A percentile compares a stretch with the other conserved stretches of the same genome.
phyloP scores from a whole-genome alignment of 1,284 basidiomycete genomes.

The Moesziomyces sp. region DNA sequence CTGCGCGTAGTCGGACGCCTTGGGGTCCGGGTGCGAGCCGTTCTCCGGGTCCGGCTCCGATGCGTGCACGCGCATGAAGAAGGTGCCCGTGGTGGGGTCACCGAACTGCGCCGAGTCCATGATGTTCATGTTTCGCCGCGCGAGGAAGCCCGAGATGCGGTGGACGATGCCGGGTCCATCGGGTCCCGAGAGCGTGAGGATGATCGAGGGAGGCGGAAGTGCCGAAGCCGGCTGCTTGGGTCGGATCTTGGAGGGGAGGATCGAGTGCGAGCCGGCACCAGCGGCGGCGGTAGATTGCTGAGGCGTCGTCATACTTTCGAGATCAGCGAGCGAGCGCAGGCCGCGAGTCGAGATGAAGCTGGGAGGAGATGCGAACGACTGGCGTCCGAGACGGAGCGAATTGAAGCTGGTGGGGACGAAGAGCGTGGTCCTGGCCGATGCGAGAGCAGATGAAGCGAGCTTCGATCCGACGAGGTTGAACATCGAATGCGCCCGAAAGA shows the following conservation, averaged over 20 bases:
- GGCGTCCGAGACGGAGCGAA: constrained; percentile 10
- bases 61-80: constrained; percentile 67
- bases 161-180: constrained; percentile 63
- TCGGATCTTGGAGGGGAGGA: constrained; percentile 37
- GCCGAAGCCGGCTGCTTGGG: constrained; percentile 69
- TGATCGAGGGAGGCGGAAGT: constrained; percentile 63
- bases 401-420: constrained; percentile 1
- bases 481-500: constrained; percentile 11
- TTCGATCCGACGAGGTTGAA: constrained; percentile 42
- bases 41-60: constrained; percentile 38
- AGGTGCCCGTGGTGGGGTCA: constrained; percentile 59
- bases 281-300: constrained; percentile 66
- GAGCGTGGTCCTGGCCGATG: constrained; percentile 6
- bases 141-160: constrained; percentile 59
- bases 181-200: constrained; percentile 64
- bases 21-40: constrained; percentile 32
- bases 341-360: constrained; percentile 13
- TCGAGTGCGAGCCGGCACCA: constrained; percentile 23
- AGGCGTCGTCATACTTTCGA: constrained; percentile 44
- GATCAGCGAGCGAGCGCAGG: constrained; percentile 54
- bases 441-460: constrained; percentile 25
- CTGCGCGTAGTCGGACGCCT: constrained; percentile 29
- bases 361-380: neutral
- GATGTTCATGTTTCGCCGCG: constrained; percentile 61
- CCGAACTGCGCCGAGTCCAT: constrained; percentile 65